Conservation (phyloP, 176 grass and related monocot species). For the Rhynchospora pubera region DNA sequence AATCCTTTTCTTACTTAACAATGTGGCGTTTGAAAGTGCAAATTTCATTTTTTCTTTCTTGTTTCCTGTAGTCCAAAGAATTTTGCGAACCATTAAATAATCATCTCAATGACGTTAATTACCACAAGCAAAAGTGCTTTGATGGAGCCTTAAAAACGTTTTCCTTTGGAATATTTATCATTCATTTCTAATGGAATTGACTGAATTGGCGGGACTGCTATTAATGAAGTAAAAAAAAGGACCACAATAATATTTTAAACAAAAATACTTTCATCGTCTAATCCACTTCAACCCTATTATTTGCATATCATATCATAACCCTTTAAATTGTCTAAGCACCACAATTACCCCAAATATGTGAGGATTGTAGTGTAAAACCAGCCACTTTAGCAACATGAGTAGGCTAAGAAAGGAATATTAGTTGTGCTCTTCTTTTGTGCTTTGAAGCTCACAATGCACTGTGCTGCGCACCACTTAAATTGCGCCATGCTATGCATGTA, state of each 20-base stretch:
- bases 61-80: neutral
- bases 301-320: too few species aligned
- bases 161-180: neutral
- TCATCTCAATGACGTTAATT: too few species aligned
- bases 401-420: constrained; percentile 21
- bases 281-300: neutral
- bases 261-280: neutral
- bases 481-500: neutral
- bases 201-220: neutral
- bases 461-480: neutral
- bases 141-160: neutral
- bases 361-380: neutral
- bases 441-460: neutral
- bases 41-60: neutral
- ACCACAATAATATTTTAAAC: neutral
- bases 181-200: neutral
- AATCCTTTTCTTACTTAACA: neutral
- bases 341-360: neutral
- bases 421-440: constrained; percentile 1
- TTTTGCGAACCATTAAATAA: too few species aligned
- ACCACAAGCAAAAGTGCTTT: neutral
- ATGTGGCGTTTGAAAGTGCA: neutral
- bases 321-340: neutral
- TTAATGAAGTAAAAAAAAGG: too few species aligned
- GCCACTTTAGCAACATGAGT: neutral